These are phyloP conservation scores for Podospora pseudocomata DNA, from an alignment of 495 filamentous ascomycete species.

Conservation along the genomic window DNA sequence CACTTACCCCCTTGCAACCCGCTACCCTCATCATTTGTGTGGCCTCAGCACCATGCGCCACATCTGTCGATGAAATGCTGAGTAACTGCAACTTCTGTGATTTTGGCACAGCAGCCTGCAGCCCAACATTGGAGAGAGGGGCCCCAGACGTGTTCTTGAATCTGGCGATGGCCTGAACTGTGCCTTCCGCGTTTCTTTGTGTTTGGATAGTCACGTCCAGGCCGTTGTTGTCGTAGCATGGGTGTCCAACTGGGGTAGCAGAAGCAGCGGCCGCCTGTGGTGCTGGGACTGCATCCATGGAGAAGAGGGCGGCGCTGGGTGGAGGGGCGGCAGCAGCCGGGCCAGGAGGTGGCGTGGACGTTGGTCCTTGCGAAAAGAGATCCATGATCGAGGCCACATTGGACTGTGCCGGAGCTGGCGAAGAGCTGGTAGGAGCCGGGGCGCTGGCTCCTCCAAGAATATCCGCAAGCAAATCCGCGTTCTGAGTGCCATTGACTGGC, in stretches of 20 bases:
- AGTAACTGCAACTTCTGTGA: constrained; percentile 87
- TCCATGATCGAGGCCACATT: constrained; percentile 84
- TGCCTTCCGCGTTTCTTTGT: constrained; percentile 69
- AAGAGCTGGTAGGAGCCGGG: constrained; percentile 50
- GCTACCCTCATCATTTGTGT: constrained; percentile 82
- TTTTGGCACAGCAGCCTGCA: constrained; percentile 96
- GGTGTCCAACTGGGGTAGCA: constrained; percentile 54
- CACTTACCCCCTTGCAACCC: constrained; percentile 79
- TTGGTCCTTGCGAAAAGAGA: constrained; percentile 55
- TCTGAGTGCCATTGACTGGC: constrained; percentile 62
- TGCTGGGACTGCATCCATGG: constrained; percentile 43
- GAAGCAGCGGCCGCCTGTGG: constrained; percentile 42
- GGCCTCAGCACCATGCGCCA: constrained; percentile 75
- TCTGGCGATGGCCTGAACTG: constrained; percentile 71
- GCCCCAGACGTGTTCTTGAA: constrained; percentile 72
- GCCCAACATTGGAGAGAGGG: constrained; percentile 63
- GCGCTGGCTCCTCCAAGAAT: constrained; percentile 67
- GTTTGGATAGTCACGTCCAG: constrained; percentile 74
- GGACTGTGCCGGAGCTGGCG: constrained; percentile 48
- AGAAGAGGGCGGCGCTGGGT: constrained; percentile 42
- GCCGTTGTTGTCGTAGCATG: constrained; percentile 81
- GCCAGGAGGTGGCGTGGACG: constrained; percentile 28
- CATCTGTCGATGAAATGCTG: constrained; percentile 73
- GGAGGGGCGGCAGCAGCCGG: constrained; percentile 36
- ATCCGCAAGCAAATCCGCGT: constrained; percentile 82